phyloP scores from a whole-genome alignment of 306 rosid genomes.

The Canavalia ensiformis region DNA sequence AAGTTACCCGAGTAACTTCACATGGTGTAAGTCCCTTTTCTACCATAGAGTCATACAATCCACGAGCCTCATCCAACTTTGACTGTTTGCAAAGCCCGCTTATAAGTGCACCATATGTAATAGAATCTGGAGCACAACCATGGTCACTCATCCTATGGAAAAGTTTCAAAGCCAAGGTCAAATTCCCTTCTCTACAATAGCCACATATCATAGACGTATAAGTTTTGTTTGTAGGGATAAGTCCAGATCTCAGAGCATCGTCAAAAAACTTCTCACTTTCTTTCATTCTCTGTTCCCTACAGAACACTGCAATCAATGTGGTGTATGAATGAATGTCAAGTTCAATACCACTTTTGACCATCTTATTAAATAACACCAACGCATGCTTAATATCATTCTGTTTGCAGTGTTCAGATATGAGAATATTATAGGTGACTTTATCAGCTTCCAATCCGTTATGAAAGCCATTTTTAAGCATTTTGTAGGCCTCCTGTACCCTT shows the following conservation, averaged over 20 bases:
- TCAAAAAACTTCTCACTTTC: constrained; percentile 74
- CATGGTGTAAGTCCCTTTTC: constrained; percentile 84
- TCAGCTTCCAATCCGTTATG: constrained; percentile 62
- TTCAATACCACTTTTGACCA: constrained; percentile 77
- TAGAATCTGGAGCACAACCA: constrained; percentile 73
- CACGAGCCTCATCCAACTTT: constrained; percentile 75
- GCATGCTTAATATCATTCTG: constrained; percentile 65
- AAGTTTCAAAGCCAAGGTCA: constrained; percentile 65
- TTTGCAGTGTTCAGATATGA: constrained; percentile 81
- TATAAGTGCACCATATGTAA: constrained; percentile 80
- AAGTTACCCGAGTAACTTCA: constrained; percentile 86
- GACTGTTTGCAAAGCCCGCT: constrained; percentile 87
- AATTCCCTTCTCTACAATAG: constrained; percentile 72
- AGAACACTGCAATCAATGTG: constrained; percentile 76
- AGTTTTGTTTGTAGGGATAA: constrained; percentile 81
- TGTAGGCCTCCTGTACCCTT: constrained; percentile 72
- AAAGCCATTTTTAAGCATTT: constrained; percentile 62
- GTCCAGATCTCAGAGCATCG: constrained; percentile 66
- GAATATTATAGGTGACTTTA: constrained; percentile 76
- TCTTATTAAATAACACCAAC: constrained; percentile 77
- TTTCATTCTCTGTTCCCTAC: constrained; percentile 70
- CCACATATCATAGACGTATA: constrained; percentile 93
- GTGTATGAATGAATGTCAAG: constrained; percentile 83
- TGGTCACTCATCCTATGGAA: constrained; percentile 75
- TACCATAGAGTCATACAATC: constrained; percentile 68